Evolutionary conservation across 768 basidiomycete genomes (phyloP).

Genomic region (Termitomyces sp.): DNA sequence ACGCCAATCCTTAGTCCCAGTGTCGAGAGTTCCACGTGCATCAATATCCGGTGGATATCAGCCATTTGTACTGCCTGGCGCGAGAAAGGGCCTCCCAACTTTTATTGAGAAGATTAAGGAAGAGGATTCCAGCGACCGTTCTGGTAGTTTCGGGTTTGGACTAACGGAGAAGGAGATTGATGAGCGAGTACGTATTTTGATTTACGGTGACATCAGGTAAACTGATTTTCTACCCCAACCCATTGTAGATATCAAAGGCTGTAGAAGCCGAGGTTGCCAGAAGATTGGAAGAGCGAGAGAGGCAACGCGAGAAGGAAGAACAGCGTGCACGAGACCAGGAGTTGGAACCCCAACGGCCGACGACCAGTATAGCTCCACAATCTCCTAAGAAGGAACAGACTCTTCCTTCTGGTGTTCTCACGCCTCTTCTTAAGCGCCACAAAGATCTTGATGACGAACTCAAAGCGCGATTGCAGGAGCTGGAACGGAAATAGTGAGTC

Average conservation of each 20-base stretch:
- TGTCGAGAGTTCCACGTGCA: slow-evolving; percentile 32
- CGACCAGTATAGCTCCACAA: slow-evolving; percentile 18
- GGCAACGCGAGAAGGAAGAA: slow-evolving; percentile 34
- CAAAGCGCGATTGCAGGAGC: slow-evolving; percentile 57
- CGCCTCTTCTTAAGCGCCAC: slow-evolving; percentile 60
- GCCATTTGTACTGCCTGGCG: slow-evolving; percentile 31
- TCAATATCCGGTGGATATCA: slow-evolving; percentile 33
- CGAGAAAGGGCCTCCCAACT: slow-evolving; percentile 6
- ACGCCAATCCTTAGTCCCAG: slow-evolving; percentile 35
- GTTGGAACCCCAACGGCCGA: slow-evolving; percentile 19
- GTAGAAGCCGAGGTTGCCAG: slow-evolving; percentile 74
- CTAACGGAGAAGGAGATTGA: slow-evolving; percentile 73
- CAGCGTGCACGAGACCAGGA: slow-evolving; percentile 30
- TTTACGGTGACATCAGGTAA: neutral
- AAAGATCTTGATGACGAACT: slow-evolving; percentile 69
- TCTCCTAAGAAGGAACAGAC: slow-evolving; percentile 34
- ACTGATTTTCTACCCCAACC: slow-evolving; percentile 19
- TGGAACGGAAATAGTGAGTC: slow-evolving; percentile 72
- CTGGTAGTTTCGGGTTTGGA: slow-evolving; percentile 33
- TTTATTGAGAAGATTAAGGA: slow-evolving; percentile 24
- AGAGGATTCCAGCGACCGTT: slow-evolving; percentile 25
- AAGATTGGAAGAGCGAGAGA: slow-evolving; percentile 52
- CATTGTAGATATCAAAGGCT: slow-evolving; percentile 54
- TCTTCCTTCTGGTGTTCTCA: slow-evolving; percentile 50
- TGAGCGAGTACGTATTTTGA: slow-evolving; percentile 49